Evolutionary conservation across 78 protist genomes (phyloP), one percentile per base, ranked within the genome.

Genomic region (Dictyostelium intermedium): DNA sequence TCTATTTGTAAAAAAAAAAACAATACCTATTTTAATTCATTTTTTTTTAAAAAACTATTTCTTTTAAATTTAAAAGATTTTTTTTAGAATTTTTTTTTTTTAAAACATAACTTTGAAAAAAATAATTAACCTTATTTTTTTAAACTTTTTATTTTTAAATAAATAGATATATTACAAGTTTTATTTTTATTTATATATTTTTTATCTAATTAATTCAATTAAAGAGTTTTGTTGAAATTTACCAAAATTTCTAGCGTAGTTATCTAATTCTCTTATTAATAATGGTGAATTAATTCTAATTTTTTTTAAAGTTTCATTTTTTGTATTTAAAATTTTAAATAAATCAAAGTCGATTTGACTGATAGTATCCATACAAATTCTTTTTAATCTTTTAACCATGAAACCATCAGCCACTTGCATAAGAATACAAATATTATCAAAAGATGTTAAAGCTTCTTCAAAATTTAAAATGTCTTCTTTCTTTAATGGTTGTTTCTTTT

Each of bases 331-430:
- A 10, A 56, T 47, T 39, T 66, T 30, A 43, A 86, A 86, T 10
- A 34, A 1, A 30, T 66, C 34, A 1, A 41, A 77, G 23, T 23
- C 32, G 11, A 77, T 35, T 41, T n/a, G 16, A 39, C 16, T 39
- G 41, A 76, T 76, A 9, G 94, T 80, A 50, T 92, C 96, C 82
- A 92, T 56, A 77, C 96, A 92, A 61, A 86, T 34, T 41, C 92
- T 32, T 82, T 92, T 83, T 73, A 92, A 78, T 45, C 96, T 16
- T 50, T 66, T 80, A 45, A 82, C 85, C 27, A 70, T 35, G 85
- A 92, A 83, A 20, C 83, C 47, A 61, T 92, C 96, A 0, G 92
- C 70, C 10, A 92, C 92, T 70, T 92, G 87, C 79, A 92, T 47
- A 6, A 92, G 32, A 2, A 85, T 61, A 74, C 87, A 82, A 23